phyloP scores from a whole-genome alignment of 805 yeast genomes.

The Allodekkera sacchari region DNA sequence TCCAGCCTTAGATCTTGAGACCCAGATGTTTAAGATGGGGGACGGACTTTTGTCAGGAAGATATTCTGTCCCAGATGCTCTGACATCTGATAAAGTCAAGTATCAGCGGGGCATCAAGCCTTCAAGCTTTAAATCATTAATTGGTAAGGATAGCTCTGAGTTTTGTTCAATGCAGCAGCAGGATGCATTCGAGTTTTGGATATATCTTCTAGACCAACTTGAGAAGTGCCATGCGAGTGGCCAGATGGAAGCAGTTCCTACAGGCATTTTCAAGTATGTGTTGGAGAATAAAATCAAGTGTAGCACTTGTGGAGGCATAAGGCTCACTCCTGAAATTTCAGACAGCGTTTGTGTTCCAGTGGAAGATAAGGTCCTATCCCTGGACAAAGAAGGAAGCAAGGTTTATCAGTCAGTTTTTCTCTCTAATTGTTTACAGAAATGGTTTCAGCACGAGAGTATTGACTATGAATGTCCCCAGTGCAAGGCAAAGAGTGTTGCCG shows the following conservation, averaged over 20 bases:
- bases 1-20: slow-evolving; percentile 58
- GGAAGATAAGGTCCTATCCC: slow-evolving; percentile 28
- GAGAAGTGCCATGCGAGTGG: slow-evolving; percentile 35
- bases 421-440: slow-evolving; percentile 36
- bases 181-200: slow-evolving; percentile 87
- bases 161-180: slow-evolving; percentile 86
- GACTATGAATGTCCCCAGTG: slow-evolving; percentile 62
- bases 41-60: slow-evolving; percentile 74
- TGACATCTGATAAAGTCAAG: slow-evolving; percentile 30
- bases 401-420: slow-evolving; percentile 43
- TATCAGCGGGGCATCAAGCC: slow-evolving; percentile 79
- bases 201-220: slow-evolving; percentile 55
- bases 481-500: slow-evolving; percentile 23
- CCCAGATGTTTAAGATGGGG: slow-evolving; percentile 71
- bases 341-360: slow-evolving; percentile 63
- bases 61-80: slow-evolving; percentile 53
- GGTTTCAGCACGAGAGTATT: slow-evolving; percentile 41
- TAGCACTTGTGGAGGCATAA: slow-evolving; percentile 49
- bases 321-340: slow-evolving; percentile 43
- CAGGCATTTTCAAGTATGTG: slow-evolving; percentile 54
- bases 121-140: slow-evolving; percentile 58
- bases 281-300: slow-evolving; percentile 58
- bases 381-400: slow-evolving; percentile 37
- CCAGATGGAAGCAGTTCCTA: slow-evolving; percentile 31
- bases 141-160: slow-evolving; percentile 75